phyloP scores from a whole-genome alignment of 306 rosid species.

The Canavalia ensiformis region DNA sequence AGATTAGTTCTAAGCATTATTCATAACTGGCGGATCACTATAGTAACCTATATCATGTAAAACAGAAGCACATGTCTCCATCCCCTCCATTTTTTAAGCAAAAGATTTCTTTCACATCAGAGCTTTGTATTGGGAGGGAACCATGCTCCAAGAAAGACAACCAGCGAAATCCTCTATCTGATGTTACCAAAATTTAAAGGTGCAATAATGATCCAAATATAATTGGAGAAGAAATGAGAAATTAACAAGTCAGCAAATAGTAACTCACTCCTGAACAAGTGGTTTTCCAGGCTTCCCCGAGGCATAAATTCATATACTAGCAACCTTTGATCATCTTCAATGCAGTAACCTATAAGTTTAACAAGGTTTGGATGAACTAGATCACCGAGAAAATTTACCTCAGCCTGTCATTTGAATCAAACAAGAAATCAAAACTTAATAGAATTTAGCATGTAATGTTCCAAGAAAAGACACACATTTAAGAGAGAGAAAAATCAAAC shows the following conservation, averaged over 20 bases:
- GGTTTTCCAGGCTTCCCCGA: conserved; percentile 94
- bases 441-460: background rate
- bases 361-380: conserved; percentile 83
- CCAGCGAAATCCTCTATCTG: background rate
- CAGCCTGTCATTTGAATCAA: conserved; percentile 69
- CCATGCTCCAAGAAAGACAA: conserved; percentile 8
- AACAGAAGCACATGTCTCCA: background rate
- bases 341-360: conserved; percentile 87
- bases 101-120: background rate
- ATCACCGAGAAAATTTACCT: conserved; percentile 85
- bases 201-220: background rate
- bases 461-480: background rate
- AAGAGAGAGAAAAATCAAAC: background rate
- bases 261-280: conserved; percentile 82
- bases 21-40: conserved; percentile 7
- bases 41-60: background rate
- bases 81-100: background rate
- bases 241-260: conserved; percentile 9
- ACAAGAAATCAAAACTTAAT: conserved; percentile 15
- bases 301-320: conserved; percentile 93
- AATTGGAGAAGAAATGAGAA: conserved; percentile 1
- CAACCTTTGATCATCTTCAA: conserved; percentile 88
- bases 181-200: conserved; percentile 20
- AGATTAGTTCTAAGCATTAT: conserved; percentile 24
- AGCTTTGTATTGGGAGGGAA: conserved; percentile 52